Evolutionary conservation across 2,329 filamentous ascomycete species (phyloP).

Genomic region (Xylaria multiplex): DNA sequence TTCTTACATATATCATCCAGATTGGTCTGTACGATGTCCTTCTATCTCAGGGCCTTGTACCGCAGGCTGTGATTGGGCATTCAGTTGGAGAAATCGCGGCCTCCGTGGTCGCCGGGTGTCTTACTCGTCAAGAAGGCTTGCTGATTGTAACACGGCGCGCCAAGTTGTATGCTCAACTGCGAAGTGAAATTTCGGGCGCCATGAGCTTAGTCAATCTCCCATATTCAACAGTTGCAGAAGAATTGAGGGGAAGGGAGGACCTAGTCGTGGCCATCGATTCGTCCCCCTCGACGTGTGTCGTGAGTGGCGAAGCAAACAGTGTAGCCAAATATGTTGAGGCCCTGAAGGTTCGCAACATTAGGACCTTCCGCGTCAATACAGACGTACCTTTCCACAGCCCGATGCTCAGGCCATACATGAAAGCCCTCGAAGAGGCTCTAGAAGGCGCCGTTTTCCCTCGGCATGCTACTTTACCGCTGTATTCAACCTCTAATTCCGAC

Average conservation of each 20-base stretch:
- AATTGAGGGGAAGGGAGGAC: conserved; percentile 37
- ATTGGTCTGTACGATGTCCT: conserved; percentile 49
- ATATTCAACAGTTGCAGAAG: conserved; percentile 42
- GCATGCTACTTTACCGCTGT: conserved; percentile 45
- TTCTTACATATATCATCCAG: conserved; percentile 52
- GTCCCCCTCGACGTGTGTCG: conserved; percentile 30
- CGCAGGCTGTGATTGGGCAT: conserved; percentile 54
- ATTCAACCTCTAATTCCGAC: conserved; percentile 50
- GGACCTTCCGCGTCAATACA: conserved; percentile 51
- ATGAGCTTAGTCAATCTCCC: conserved; percentile 50
- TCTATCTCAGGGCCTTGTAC: conserved; percentile 45
- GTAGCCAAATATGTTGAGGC: conserved; percentile 46
- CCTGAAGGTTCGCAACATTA: conserved; percentile 44
- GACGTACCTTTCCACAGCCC: conserved; percentile 56
- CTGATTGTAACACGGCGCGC: conserved; percentile 51
- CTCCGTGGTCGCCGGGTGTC: conserved; percentile 49
- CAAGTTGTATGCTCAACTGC: conserved; percentile 32
- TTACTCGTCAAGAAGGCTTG: conserved; percentile 50
- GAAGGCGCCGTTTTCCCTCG: conserved; percentile 35
- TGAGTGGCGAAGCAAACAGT: conserved; percentile 34
- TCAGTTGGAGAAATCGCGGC: conserved; percentile 56
- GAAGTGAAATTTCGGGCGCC: conserved; percentile 32
- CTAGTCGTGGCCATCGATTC: conserved; percentile 29
- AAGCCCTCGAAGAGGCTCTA: conserved; percentile 46
- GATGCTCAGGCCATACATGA: conserved; percentile 48